These are phyloP conservation scores for Apium graveolens DNA, from an alignment of 129 eudicot species.

Conservation along the genomic window DNA sequence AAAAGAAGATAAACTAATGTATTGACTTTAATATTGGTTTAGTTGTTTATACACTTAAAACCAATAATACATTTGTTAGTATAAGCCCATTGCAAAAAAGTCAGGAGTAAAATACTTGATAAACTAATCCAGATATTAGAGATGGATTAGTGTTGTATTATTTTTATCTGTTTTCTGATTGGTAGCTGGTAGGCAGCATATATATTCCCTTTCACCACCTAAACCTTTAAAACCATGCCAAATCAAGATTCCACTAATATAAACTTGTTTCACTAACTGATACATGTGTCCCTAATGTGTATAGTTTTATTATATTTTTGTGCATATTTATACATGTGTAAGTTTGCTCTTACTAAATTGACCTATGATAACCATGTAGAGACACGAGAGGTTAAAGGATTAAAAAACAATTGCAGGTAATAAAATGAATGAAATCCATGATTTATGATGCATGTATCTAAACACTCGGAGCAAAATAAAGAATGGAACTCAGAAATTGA, in stretches of 20 bases:
- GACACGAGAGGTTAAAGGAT: not conserved
- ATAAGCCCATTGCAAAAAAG: not conserved
- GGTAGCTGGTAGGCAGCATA: conserved; percentile 76
- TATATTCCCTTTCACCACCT: conserved; percentile 69
- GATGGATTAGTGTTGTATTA: conserved; percentile 56
- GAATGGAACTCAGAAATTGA: not conserved
- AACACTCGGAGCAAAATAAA: not conserved
- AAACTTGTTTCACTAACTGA: conserved; percentile 27
- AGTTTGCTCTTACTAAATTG: not conserved
- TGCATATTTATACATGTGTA: not conserved
- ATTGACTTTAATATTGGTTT: not conserved
- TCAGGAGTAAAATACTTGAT: not conserved
- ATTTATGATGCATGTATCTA: not conserved
- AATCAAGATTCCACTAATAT: conserved; percentile 49
- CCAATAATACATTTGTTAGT: not conserved
- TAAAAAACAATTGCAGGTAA: not conserved
- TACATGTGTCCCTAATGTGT: conserved; percentile 31
- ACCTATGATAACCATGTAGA: not conserved
- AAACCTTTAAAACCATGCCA: conserved; percentile 51
- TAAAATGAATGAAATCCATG: not conserved
- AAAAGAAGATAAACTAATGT: not conserved
- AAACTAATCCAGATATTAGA: conserved; percentile 26
- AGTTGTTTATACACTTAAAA: not conserved
- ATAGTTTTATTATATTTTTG: too few species aligned
- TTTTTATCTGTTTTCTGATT: conserved; percentile 49